These are phyloP conservation scores for Dissophora globulifera DNA, from an alignment of 192 early-diverging fungal species.

Conservation along the genomic window DNA sequence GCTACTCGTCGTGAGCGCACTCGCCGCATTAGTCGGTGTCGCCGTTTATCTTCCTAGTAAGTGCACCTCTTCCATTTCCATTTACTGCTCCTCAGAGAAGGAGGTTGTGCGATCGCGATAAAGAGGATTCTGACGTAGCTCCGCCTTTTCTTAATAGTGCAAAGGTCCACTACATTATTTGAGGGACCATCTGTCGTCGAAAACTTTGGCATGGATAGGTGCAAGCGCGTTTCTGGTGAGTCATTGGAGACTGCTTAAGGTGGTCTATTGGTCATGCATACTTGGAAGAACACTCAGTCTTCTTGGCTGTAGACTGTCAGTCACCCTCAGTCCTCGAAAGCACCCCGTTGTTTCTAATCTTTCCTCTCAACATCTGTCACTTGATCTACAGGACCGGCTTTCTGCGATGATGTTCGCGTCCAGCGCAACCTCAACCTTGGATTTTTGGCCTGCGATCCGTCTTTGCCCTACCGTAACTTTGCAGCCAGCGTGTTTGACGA, in stretches of 20 bases:
- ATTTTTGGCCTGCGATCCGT: conserved; percentile 41
- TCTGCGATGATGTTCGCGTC: conserved; percentile 50
- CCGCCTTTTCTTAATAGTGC: conserved; percentile 31
- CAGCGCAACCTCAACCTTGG: conserved; percentile 48
- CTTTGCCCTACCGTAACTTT: conserved; percentile 50
- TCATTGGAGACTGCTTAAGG: no score
- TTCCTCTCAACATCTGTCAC: neutral
- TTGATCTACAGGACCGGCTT: conserved; percentile 16
- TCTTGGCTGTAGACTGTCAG: neutral
- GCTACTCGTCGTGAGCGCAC: conserved; percentile 21
- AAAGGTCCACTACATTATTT: conserved; percentile 35
- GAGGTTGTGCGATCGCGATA: no score
- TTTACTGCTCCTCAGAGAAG: neutral
- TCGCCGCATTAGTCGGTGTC: conserved; percentile 26
- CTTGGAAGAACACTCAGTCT: neutral
- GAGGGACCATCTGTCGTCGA: conserved; percentile 29
- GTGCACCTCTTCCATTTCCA: neutral
- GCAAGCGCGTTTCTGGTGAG: conserved; percentile 39
- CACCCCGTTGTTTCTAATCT: no score
- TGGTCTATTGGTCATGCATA: no score
- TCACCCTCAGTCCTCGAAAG: neutral
- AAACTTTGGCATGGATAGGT: conserved; percentile 51
- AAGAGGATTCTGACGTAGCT: no score
- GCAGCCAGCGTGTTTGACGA: conserved; percentile 46
- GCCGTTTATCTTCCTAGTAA: conserved; percentile 50